Evolutionary conservation across 2,329 filamentous ascomycete genomes (phyloP).

Genomic region (Aphanoascus verrucosus): DNA sequence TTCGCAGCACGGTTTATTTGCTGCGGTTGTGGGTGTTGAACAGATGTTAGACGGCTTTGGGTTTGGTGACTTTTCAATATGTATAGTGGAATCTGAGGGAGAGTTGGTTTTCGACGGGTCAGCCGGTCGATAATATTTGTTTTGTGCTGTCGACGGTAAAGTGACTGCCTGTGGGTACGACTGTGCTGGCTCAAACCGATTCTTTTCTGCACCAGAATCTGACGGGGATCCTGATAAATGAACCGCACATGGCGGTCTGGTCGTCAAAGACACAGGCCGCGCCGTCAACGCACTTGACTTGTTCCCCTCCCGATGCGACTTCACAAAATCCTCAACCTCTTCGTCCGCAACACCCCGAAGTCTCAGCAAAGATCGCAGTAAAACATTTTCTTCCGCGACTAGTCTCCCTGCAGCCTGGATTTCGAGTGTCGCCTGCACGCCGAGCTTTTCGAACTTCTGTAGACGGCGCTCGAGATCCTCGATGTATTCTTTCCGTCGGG

Average conservation of each 20-base stretch:
- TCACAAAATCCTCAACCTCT: slow-evolving; percentile 38
- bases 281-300: slow-evolving; percentile 1
- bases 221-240: too few species aligned
- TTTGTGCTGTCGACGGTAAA: too few species aligned
- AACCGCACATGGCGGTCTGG: neutral
- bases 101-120: too few species aligned
- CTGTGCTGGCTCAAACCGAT: too few species aligned
- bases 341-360: slow-evolving; percentile 48
- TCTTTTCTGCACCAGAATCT: too few species aligned
- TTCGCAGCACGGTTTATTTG: neutral
- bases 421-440: slow-evolving; percentile 58
- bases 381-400: slow-evolving; percentile 59
- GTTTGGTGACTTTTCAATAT: too few species aligned
- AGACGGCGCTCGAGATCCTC: slow-evolving; percentile 57
- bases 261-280: neutral
- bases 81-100: too few species aligned
- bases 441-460: slow-evolving; percentile 52
- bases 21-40: neutral
- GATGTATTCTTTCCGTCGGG: slow-evolving; percentile 62
- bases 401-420: slow-evolving; percentile 59
- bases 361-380: slow-evolving; percentile 50
- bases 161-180: too few species aligned
- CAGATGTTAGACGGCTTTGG: too few species aligned
- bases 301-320: neutral
- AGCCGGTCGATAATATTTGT: too few species aligned